Evolutionary conservation across 2,329 filamentous ascomycete genomes (phyloP), one percentile per base, ranked within the genome.

Genomic region (Penicillium sclerotigenum): DNA sequence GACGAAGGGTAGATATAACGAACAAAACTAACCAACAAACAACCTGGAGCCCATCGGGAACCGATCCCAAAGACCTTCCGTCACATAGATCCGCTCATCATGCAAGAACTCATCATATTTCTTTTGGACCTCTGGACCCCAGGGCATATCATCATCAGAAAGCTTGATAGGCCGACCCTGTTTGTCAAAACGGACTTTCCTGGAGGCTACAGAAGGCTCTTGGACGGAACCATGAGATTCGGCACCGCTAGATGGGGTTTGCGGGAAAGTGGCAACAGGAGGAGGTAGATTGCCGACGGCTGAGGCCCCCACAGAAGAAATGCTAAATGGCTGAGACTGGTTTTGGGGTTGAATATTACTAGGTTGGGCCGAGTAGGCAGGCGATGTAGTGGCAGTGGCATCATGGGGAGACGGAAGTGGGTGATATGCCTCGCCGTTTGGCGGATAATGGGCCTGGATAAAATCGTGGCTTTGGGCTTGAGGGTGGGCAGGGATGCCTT

Each of bases 31-130:
- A 77, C 79, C 79, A 56, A 81, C 76, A 68, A 81, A 81, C 28
- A 81, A 61, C 54, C 79, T 68, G 11, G 79, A 80, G 1, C 77
- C 78, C 16, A 71, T 62, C 4, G 79, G 77, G 58, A 81, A 81
- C 24, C 77, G 75, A 65, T 81, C 79, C 79, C 79, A 81, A 22
- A 79, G 73, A 28, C 78, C 79, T 65, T 81, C 79, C 0, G 78
- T 79, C 22, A 81, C 79, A 65, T 80, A 80, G n/a, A 75, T 63
- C 41, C 78, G 71, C 66, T 81, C 79, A 59, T 80, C 73, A 51
- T 76, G 75, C n/a, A 80, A 68, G 51, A 81, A 81, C 52, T 78
- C 73, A 55, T 80, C 77, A 59, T 80, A 81, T 47, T 78, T 77
- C 59, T 75, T 75, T 64, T 80, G 77, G 14, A 79, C 73, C 16